Evolutionary conservation across 352 stramenopile species (phyloP).

Genomic region (Thalassiosira mediterranea): DNA sequence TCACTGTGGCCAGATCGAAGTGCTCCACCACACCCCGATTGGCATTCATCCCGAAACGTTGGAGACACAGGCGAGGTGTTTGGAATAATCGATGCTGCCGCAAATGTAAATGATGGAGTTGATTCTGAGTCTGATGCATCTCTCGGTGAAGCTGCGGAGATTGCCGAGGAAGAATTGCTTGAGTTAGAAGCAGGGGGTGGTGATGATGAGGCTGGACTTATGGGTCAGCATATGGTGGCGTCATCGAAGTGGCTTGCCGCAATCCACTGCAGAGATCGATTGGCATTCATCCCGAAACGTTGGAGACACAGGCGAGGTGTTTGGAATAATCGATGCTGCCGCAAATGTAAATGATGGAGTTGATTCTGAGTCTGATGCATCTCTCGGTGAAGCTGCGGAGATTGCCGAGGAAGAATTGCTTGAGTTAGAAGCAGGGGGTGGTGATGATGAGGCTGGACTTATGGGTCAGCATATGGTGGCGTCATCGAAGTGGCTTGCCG

Average conservation of each 20-base stretch:
- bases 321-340: conserved; percentile 28
- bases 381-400: neutral
- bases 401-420: conserved; percentile 3
- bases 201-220: neutral
- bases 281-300: conserved; percentile 13
- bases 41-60: conserved; percentile 5
- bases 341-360: neutral
- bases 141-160: neutral
- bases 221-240: neutral
- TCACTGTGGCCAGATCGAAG: neutral
- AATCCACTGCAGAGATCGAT: neutral
- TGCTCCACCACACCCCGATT: conserved; percentile 7
- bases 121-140: neutral
- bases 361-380: neutral
- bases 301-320: conserved; percentile 14
- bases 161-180: conserved; percentile 1
- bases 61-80: conserved; percentile 22
- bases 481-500: conserved; percentile 21
- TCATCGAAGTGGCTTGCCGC: conserved; percentile 22
- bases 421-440: conserved; percentile 3
- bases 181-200: conserved; percentile 2
- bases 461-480: neutral
- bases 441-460: neutral
- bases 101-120: neutral
- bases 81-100: conserved; percentile 23